Base-by-base conservation (phyloP, 2,329 filamentous ascomycete genomes). In the Seiridium cupressi region DNA sequence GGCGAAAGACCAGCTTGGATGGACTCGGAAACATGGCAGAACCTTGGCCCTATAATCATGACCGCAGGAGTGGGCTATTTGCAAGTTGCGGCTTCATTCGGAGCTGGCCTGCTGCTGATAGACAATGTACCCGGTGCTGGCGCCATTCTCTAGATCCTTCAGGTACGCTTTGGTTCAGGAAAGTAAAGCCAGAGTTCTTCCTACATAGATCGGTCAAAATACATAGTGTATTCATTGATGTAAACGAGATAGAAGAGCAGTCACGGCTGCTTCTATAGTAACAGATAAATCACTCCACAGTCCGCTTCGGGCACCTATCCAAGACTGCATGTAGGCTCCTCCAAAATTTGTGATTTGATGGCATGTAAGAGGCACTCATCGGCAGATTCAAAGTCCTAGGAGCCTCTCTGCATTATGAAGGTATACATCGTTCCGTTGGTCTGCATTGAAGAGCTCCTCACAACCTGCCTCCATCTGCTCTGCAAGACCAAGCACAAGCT, bases 381-480 rank as follows among this genome's bases (percentile, higher is more conserved):
- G 5, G n/a, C 3, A n/a, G n/a, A 32, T 18, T n/a, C 38, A 3
- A 32, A 58, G 13, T 35, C 40, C 40, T 18, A 60, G 56, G 3
- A 60, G 54, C 38, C 42, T 57, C 47, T 51, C 13, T 26, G 54
- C 59, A 5, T 60, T 60, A 0, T 47, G 34, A 1, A 32, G 49
- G 7, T 60, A 57, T 3, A 60, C 11, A 18, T 18, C 54, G 2
- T 31, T 26, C 10, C 34, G 38, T n/a, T 57, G 40, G 3, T 42
- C 40, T 6, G 5, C 48, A 13, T 42, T 46, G 49, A 77, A 79
- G 53, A 79, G 55, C 54, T 66, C 62, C 61, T 73, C 72, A 51
- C 78, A 64, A 1, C 76, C 79, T 38, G 70, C 66, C 55, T 77
- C 76, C 77, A 82, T 75, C 61, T 70, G 68, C 6, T 68, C 68